A percentile compares a stretch with the other conserved stretches of the same genome.
phyloP scores from a whole-genome alignment of 2,329 filamentous ascomycete species.

The Atkinsonella texensis region DNA sequence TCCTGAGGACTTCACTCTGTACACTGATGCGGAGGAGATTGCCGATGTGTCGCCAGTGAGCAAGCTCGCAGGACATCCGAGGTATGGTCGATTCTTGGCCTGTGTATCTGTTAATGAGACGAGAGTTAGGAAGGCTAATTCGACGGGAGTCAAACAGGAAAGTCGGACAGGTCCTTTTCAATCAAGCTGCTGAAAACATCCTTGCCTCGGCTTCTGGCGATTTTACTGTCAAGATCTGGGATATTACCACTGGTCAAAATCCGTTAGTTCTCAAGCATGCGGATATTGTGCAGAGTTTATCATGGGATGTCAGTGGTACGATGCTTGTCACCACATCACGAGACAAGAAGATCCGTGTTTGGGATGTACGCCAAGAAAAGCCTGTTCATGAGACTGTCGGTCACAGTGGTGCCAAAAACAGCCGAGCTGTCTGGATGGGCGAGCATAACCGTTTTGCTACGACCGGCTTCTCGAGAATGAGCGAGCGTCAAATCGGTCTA shows the following conservation, averaged over 20 bases:
- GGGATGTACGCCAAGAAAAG: conserved; percentile 91
- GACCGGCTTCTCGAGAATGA: conserved; percentile 97
- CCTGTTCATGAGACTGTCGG: conserved; percentile 74
- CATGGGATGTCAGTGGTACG: conserved; percentile 84
- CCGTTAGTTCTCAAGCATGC: conserved; percentile 70
- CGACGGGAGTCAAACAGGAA: conserved; percentile 47
- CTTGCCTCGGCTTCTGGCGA: conserved; percentile 93
- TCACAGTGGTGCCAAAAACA: conserved; percentile 93
- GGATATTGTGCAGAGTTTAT: conserved; percentile 89
- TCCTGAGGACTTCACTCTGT: conserved; percentile 72
- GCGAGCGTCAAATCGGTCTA: conserved; percentile 86
- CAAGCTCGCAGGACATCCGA: conserved; percentile 77
- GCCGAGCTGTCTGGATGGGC: conserved; percentile 91
- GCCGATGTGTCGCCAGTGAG: conserved; percentile 68
- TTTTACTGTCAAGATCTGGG: conserved; percentile 92
- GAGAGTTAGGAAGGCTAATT: background rate
- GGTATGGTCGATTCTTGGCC: conserved; percentile 33
- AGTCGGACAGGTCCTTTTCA: conserved; percentile 95
- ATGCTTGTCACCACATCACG: conserved; percentile 85
- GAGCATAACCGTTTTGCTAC: conserved; percentile 94
- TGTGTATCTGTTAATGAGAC: background rate
- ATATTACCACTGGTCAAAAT: conserved; percentile 66
- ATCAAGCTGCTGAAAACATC: conserved; percentile 89
- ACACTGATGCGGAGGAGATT: conserved; percentile 75
- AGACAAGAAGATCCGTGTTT: conserved; percentile 96